Percentiles rank a stretch among this genome's conserved stretches.
These are phyloP conservation scores for Fusarium ambrosium DNA, from an alignment of 2,329 filamentous ascomycete species.

Conservation along the genomic window DNA sequence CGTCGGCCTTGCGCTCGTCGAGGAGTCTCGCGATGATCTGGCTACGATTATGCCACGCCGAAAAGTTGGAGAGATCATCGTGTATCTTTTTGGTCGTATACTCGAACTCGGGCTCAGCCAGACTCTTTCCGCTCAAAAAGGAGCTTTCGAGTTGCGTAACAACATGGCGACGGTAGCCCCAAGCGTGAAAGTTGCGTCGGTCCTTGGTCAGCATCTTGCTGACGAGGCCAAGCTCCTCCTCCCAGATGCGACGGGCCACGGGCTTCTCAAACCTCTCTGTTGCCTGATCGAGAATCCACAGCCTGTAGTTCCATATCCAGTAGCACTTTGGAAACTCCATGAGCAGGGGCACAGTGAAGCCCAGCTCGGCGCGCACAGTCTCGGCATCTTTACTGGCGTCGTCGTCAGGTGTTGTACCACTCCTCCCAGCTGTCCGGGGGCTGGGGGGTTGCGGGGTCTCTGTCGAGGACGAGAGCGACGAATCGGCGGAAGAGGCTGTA, in stretches of 20 bases:
- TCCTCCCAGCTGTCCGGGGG: slow-evolving; percentile 64
- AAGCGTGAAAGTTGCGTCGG: slow-evolving; percentile 94
- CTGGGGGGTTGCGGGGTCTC: slow-evolving; percentile 63
- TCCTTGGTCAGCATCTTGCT: slow-evolving; percentile 91
- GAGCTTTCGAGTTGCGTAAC: slow-evolving; percentile 79
- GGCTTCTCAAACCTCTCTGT: slow-evolving; percentile 71
- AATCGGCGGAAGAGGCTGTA: slow-evolving; percentile 75
- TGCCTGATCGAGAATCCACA: slow-evolving; percentile 84
- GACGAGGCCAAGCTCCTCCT: slow-evolving; percentile 84
- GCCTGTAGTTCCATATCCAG: slow-evolving; percentile 98
- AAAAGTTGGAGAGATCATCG: slow-evolving; percentile 92
- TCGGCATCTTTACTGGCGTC: slow-evolving; percentile 53
- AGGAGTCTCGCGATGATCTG: slow-evolving; percentile 85
- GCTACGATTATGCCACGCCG: slow-evolving; percentile 93
- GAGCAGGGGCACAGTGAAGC: slow-evolving; percentile 86
- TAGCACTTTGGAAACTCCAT: slow-evolving; percentile 95
- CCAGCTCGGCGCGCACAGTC: slow-evolving; percentile 79
- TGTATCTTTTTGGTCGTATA: slow-evolving; percentile 93
- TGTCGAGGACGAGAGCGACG: slow-evolving; percentile 64
- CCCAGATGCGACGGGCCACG: slow-evolving; percentile 78
- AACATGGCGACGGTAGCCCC: slow-evolving; percentile 88
- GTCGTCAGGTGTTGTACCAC: slow-evolving; percentile 66
- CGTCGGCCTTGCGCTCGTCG: slow-evolving; percentile 75
- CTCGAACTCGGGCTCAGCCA: slow-evolving; percentile 85
- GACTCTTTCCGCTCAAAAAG: slow-evolving; percentile 66